Evolutionary conservation across 495 filamentous ascomycete species (phyloP).

Genomic region (Hyaloscypha hepaticicola): DNA sequence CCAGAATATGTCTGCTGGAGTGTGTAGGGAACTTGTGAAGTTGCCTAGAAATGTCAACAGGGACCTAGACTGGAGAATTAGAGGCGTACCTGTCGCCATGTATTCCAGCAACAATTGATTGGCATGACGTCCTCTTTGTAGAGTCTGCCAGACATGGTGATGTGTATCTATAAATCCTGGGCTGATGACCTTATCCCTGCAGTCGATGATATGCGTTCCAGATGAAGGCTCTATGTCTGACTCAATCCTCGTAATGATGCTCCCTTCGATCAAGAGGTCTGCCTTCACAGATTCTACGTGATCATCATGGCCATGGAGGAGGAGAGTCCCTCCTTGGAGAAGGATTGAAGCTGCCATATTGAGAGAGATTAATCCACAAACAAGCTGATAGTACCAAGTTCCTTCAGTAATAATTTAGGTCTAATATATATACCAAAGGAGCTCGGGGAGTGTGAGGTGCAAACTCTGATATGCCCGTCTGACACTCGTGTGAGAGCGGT

Average conservation of each 20-base stretch:
- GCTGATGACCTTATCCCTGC: conserved; percentile 45
- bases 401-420: no score
- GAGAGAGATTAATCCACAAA: no score
- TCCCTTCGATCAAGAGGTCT: conserved; percentile 26
- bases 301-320: conserved; percentile 19
- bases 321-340: conserved; percentile 22
- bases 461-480: no score
- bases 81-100: conserved; percentile 34
- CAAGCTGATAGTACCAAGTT: no score
- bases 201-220: conserved; percentile 41
- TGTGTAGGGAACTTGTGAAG: conserved; percentile 35
- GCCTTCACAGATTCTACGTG: conserved; percentile 9
- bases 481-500: no score
- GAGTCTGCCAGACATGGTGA: conserved; percentile 52
- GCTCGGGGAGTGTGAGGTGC: no score
- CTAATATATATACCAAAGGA: no score
- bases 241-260: conserved; percentile 25
- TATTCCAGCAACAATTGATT: conserved; percentile 45
- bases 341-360: no score
- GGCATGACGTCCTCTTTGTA: conserved; percentile 30
- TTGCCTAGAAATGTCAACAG: conserved; percentile 27
- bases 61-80: not conserved
- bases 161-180: conserved; percentile 57
- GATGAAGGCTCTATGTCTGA: not conserved
- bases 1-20: conserved; percentile 49